A percentile compares a stretch with the other conserved stretches of the same genome.
Conservation (phyloP, 768 basidiomycete genomes). For the Xerocomus spinulosus region DNA sequence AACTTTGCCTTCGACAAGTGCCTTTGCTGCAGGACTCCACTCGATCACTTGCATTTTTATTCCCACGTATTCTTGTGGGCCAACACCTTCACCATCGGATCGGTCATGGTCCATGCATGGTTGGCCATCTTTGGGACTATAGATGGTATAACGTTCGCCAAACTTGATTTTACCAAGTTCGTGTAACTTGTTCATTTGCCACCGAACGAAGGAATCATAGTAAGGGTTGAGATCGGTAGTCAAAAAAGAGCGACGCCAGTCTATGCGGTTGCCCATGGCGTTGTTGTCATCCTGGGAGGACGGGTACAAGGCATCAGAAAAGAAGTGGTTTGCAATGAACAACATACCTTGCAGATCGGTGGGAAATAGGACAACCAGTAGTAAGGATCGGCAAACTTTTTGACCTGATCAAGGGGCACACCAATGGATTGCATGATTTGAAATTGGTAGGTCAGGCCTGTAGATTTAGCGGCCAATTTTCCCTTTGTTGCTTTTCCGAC, state of each 20-base stretch:
- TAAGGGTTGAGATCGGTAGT: conserved; percentile 96
- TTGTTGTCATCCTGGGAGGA: conserved; percentile 72
- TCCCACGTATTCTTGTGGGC: conserved; percentile 92
- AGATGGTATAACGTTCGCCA: conserved; percentile 96
- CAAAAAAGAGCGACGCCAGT: conserved; percentile 93
- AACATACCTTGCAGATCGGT: conserved; percentile 80
- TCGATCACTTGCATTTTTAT: conserved; percentile 91
- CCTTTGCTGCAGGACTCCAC: conserved; percentile 71
- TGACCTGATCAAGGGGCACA: conserved; percentile 84
- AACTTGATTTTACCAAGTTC: conserved; percentile 92
- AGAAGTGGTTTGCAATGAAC: neutral
- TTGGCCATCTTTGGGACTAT: conserved; percentile 97
- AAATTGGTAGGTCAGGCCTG: conserved; percentile 94
- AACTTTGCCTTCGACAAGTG: conserved; percentile 59
- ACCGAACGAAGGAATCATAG: conserved; percentile 94
- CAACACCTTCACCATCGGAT: conserved; percentile 87
- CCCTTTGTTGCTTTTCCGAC: conserved; percentile 91
- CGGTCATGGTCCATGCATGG: conserved; percentile 99
- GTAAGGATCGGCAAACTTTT: conserved; percentile 93
- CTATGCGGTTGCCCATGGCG: conserved; percentile 88
- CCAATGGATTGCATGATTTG: conserved; percentile 97
- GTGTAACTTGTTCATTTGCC: conserved; percentile 95
- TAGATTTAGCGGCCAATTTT: conserved; percentile 88
- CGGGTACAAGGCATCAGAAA: neutral
- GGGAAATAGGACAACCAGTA: conserved; percentile 95